Evolutionary conservation across 2,329 filamentous ascomycete species (phyloP).

Genomic region (Cladosporium sp.): DNA sequence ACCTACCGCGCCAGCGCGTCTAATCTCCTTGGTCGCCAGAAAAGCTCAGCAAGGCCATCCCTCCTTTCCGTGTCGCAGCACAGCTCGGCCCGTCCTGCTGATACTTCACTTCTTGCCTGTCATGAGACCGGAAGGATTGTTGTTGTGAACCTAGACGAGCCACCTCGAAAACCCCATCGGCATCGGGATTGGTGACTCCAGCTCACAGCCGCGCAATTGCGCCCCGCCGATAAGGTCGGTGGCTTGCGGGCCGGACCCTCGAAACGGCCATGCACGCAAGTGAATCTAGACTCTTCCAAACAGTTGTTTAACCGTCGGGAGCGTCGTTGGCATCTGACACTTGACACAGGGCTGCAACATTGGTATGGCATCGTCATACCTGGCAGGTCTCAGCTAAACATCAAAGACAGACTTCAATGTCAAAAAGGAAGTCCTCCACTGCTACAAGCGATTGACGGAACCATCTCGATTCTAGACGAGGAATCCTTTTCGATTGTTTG

Average conservation of each 20-base stretch:
- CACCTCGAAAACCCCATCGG: too few species aligned
- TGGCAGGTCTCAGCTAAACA: neutral
- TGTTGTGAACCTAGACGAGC: neutral
- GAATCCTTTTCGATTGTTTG: too few species aligned
- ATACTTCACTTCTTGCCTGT: neutral
- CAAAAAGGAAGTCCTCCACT: too few species aligned
- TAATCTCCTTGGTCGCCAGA: neutral
- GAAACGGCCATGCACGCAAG: neutral
- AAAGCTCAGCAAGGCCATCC: neutral
- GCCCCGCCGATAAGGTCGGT: neutral
- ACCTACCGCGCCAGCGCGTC: neutral
- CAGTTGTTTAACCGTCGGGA: neutral
- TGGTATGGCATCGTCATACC: constrained; percentile 7
- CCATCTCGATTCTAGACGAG: too few species aligned
- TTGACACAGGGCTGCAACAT: neutral
- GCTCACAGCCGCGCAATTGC: too few species aligned
- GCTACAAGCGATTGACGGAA: too few species aligned
- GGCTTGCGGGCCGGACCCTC: constrained; percentile 8
- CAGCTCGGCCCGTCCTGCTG: neutral
- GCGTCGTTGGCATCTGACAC: constrained; percentile 7
- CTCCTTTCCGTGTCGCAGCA: neutral
- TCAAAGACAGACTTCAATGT: too few species aligned
- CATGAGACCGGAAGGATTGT: constrained; percentile 1
- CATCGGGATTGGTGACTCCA: too few species aligned
- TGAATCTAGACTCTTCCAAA: constrained; percentile 1